These are phyloP conservation scores for Fomes fomentarius DNA, from an alignment of 1,284 basidiomycete species.

Conservation along the genomic window DNA sequence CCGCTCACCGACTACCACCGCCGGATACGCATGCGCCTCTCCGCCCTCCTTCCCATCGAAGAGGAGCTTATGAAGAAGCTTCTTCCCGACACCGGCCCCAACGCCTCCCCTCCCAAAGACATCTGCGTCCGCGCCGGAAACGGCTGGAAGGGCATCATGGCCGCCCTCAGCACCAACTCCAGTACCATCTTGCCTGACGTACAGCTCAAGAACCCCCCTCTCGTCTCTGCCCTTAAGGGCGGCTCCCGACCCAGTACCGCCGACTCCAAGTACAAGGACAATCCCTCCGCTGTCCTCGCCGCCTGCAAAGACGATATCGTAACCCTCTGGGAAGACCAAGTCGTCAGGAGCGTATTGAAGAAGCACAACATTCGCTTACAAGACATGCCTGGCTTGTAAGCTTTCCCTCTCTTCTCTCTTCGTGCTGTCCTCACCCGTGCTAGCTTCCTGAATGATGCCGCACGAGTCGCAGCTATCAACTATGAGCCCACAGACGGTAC, in stretches of 20 bases:
- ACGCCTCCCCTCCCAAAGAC: slow-evolving; percentile 37
- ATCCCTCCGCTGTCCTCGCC: slow-evolving; percentile 32
- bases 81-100: slow-evolving; percentile 38
- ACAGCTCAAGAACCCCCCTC: slow-evolving; percentile 8
- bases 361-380: slow-evolving; percentile 50
- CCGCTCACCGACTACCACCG: slow-evolving; percentile 42
- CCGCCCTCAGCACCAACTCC: slow-evolving; percentile 23
- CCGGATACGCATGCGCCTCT: slow-evolving; percentile 53
- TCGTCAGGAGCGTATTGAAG: slow-evolving; percentile 51
- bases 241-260: slow-evolving; percentile 23
- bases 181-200: slow-evolving; percentile 14
- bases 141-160: slow-evolving; percentile 52
- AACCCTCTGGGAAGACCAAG: slow-evolving; percentile 56
- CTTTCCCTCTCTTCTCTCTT: not conserved
- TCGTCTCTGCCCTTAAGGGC: slow-evolving; percentile 19
- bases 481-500: slow-evolving; percentile 56
- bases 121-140: slow-evolving; percentile 60
- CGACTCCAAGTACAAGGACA: slow-evolving; percentile 22
- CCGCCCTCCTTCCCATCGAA: slow-evolving; percentile 64
- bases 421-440: not conserved
- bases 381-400: slow-evolving; percentile 63
- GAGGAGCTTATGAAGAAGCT: slow-evolving; percentile 49
- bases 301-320: slow-evolving; percentile 45
- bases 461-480: slow-evolving; percentile 52
- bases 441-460: slow-evolving; percentile 64